Percentiles rank a stretch among this genome's conserved stretches.
These are phyloP conservation scores for Solanum lignicaule DNA, from an alignment of 257 asterid genomes.

Conservation along the genomic window DNA sequence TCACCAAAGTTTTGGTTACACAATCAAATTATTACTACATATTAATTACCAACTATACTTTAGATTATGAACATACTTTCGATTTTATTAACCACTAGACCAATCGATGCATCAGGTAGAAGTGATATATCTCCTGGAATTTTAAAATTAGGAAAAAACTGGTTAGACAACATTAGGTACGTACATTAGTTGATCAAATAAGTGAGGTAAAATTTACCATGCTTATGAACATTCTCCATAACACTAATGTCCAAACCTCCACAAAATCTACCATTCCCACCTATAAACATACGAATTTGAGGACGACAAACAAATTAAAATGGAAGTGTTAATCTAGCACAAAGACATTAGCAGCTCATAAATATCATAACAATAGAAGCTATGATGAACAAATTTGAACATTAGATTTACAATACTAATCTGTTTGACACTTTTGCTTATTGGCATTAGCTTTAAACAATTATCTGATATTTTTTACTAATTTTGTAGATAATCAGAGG, in stretches of 20 bases:
- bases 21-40: not conserved
- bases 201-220: not conserved
- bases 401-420: too few relatives aligned
- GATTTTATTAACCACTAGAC: slow-evolving; percentile 30
- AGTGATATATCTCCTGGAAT: not conserved
- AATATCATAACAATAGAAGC: not conserved
- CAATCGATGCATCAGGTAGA: slow-evolving; percentile 4
- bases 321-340: not conserved
- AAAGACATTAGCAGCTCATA: not conserved
- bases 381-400: not conserved
- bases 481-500: not conserved
- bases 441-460: not conserved
- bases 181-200: not conserved
- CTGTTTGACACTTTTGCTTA: not conserved
- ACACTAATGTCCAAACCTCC: slow-evolving; percentile 1
- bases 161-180: not conserved
- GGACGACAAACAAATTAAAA: not conserved
- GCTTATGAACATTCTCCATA: slow-evolving; percentile 1
- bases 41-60: not conserved
- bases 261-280: slow-evolving; percentile 2
- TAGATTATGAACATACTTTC: slow-evolving; percentile 25
- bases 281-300: not conserved
- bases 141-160: not conserved
- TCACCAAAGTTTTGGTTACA: not conserved
- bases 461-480: not conserved